These are phyloP conservation scores for Viola pubescens DNA, from an alignment of 441 rosid species.

Conservation along the genomic window DNA sequence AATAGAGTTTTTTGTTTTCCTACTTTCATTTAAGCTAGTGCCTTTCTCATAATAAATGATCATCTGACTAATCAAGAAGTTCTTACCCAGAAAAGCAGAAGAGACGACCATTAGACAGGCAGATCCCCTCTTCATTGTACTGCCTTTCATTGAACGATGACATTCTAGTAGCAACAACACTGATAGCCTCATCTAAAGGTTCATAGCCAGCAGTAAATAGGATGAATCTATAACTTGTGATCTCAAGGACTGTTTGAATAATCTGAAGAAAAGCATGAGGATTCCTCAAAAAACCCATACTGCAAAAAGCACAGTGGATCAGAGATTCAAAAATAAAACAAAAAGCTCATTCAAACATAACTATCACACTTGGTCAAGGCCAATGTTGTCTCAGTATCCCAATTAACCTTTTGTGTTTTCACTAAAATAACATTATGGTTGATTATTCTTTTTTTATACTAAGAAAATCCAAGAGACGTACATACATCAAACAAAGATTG, in stretches of 20 bases:
- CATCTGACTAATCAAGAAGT: conserved; percentile 14
- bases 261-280: conserved; percentile 64
- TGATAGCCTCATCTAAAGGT: conserved; percentile 60
- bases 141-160: conserved; percentile 18
- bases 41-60: neutral
- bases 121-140: conserved; percentile 35
- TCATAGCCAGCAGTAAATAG: conserved; percentile 70
- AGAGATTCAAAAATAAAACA: neutral
- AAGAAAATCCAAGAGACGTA: neutral
- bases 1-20: too few relatives aligned
- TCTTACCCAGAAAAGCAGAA: conserved; percentile 84
- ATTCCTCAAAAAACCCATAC: conserved; percentile 81
- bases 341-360: neutral
- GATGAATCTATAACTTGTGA: conserved; percentile 57
- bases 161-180: conserved; percentile 30
- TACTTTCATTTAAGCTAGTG: neutral
- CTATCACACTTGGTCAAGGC: too few relatives aligned
- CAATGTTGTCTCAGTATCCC: neutral
- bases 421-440: neutral
- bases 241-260: conserved; percentile 46
- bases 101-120: conserved; percentile 49
- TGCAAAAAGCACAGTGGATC: conserved; percentile 27
- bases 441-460: neutral
- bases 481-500: too few relatives aligned
- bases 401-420: neutral